phyloP scores from a whole-genome alignment of 306 rosid genomes.

The Mimosa pudica region DNA sequence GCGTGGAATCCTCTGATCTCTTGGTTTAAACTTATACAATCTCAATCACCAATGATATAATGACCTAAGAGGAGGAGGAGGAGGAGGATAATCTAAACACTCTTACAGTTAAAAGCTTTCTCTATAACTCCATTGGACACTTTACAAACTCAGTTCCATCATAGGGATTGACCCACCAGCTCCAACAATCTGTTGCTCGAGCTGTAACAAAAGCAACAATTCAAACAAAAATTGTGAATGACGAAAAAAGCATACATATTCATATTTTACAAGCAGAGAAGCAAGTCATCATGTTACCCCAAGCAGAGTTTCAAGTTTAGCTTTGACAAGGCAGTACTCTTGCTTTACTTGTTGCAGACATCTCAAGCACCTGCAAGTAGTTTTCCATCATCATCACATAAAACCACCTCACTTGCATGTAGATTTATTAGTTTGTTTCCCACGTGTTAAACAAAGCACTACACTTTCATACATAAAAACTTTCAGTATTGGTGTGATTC shows the following conservation, averaged over 20 bases:
- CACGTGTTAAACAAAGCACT: background rate
- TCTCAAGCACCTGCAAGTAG: slow-evolving; percentile 65
- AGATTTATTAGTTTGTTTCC: background rate
- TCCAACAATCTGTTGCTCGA: slow-evolving; percentile 86
- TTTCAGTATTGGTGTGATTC: background rate
- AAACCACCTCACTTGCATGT: slow-evolving; percentile 6
- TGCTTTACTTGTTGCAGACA: slow-evolving; percentile 92
- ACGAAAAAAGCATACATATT: slow-evolving; percentile 4
- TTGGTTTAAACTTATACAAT: slow-evolving; percentile 47
- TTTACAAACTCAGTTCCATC: slow-evolving; percentile 56
- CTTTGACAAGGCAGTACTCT: slow-evolving; percentile 79
- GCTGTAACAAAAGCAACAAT: slow-evolving; percentile 55
- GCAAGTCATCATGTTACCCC: slow-evolving; percentile 50
- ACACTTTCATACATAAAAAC: background rate
- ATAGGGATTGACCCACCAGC: slow-evolving; percentile 94
- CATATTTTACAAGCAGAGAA: background rate
- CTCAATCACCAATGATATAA: slow-evolving; percentile 35
- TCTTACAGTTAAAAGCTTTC: slow-evolving; percentile 16
- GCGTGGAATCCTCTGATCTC: slow-evolving; percentile 34
- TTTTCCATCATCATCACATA: slow-evolving; percentile 17
- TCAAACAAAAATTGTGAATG: slow-evolving; percentile 7
- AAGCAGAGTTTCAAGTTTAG: slow-evolving; percentile 81
- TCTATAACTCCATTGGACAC: slow-evolving; percentile 45
- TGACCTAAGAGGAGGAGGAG: slow-evolving; percentile 36
- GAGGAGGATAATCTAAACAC: slow-evolving; percentile 35